A percentile compares a stretch with the other conserved stretches of the same genome.
These are phyloP conservation scores for Trebouxia gelatinosa DNA, from an alignment of 163 green algal genomes.

Conservation along the genomic window DNA sequence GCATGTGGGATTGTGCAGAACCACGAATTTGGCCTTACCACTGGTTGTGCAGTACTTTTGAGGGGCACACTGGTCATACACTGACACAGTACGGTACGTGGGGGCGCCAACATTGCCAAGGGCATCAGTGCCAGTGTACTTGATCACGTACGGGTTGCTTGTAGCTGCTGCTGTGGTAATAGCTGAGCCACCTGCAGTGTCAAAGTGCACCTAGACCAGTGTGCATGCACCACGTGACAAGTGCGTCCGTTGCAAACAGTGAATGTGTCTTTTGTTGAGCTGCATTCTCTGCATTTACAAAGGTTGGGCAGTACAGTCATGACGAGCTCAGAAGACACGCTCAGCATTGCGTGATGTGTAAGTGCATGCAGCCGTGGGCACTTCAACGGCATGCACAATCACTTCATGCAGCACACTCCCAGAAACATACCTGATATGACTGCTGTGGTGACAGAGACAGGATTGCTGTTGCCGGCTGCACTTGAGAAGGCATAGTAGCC, in stretches of 20 bases:
- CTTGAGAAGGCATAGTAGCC: background rate
- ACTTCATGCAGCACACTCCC: background rate
- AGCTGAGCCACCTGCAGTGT: background rate
- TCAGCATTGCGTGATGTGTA: background rate
- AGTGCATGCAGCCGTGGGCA: background rate
- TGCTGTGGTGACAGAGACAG: background rate
- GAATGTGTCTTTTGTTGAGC: background rate
- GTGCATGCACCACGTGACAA: no score
- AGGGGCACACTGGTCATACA: slow-evolving; percentile 2
- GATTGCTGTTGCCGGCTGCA: background rate
- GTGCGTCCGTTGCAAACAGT: no score
- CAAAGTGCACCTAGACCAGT: no score
- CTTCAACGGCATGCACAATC: background rate
- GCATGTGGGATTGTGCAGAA: no score
- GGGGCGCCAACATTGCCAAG: background rate
- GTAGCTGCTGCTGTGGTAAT: background rate
- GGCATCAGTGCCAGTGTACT: background rate
- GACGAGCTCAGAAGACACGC: background rate
- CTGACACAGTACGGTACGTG: background rate
- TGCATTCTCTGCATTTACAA: background rate
- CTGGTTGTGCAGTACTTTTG: background rate
- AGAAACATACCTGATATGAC: background rate
- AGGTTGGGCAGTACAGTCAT: background rate
- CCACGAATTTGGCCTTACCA: no score
- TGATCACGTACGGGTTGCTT: background rate